Evolutionary conservation across 805 yeast species (phyloP).

Genomic region (Ogataea angusta): DNA sequence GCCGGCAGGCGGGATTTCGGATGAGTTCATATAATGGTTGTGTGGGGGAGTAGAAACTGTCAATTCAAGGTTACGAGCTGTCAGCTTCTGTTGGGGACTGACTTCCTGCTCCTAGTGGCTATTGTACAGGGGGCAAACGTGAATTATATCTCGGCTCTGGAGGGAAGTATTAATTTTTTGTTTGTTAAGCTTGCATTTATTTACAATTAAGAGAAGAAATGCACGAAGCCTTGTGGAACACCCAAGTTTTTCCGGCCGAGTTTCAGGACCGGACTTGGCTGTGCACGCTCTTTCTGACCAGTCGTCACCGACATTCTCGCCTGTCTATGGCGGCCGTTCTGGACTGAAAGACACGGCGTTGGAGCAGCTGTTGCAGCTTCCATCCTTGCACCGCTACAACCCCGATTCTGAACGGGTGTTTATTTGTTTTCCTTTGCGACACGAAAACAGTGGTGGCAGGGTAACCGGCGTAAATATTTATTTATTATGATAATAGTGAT

Average conservation of each 20-base stretch:
- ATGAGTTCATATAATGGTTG: constrained; percentile 2
- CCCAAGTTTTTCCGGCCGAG: too few relatives aligned
- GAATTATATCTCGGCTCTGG: neutral
- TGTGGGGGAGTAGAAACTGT: neutral
- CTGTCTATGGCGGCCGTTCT: too few relatives aligned
- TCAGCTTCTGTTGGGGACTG: neutral
- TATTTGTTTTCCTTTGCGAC: constrained; percentile 8
- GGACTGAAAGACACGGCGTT: neutral
- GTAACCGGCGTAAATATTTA: neutral
- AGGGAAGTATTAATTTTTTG: too few relatives aligned
- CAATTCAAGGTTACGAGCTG: too few relatives aligned
- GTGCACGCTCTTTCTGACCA: too few relatives aligned
- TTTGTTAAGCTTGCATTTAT: neutral
- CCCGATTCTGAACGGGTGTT: neutral
- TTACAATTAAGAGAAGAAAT: neutral
- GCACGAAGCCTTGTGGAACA: neutral
- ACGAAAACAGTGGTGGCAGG: constrained; percentile 9
- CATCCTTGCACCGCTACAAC: neutral
- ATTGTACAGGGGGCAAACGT: constrained; percentile 1
- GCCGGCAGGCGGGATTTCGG: constrained; percentile 7
- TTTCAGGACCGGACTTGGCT: too few relatives aligned
- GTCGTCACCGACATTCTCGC: too few relatives aligned
- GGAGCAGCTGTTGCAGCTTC: neutral
- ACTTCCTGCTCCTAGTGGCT: constrained; percentile 1
- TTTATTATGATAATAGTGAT: neutral